Percentiles rank a stretch among this genome's conserved stretches.
phyloP scores from a whole-genome alignment of 371 early-diverging fungal species.

The Mortierella sp. region DNA sequence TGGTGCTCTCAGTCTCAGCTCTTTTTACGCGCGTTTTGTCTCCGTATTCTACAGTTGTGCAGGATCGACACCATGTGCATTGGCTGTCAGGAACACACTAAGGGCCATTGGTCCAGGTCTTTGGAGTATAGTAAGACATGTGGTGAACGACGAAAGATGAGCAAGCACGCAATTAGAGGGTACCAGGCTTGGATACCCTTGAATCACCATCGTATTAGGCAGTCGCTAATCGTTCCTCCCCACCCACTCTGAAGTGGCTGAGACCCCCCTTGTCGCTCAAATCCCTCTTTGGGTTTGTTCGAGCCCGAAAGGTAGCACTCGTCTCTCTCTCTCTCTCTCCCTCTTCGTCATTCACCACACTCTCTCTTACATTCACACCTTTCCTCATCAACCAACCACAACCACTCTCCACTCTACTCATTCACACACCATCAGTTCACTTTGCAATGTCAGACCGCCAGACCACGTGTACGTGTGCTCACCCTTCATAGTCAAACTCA shows the following conservation, averaged over 20 bases:
- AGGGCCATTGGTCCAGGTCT: too few species aligned
- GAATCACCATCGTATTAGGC: neutral
- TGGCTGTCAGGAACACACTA: too few species aligned
- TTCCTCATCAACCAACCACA: neutral
- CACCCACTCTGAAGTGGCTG: neutral
- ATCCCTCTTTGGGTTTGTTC: neutral
- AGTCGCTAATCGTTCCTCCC: neutral
- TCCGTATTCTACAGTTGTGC: too few species aligned
- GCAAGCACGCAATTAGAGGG: too few species aligned
- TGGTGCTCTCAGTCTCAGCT: too few species aligned
- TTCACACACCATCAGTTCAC: neutral
- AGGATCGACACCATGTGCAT: too few species aligned
- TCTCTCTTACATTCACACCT: neutral
- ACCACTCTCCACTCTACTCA: neutral
- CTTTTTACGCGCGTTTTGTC: too few species aligned
- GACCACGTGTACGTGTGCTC: conserved; percentile 23
- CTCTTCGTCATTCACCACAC: neutral
- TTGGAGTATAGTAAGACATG: too few species aligned
- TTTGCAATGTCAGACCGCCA: conserved; percentile 31
- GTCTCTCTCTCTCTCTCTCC: neutral
- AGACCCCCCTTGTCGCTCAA: neutral
- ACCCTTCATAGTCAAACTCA: too few species aligned
- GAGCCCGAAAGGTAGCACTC: neutral
- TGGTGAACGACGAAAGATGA: too few species aligned
- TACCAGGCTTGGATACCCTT: too few species aligned